phyloP scores from a whole-genome alignment of 2,329 filamentous ascomycete species.

The Diaporthe sp. region DNA sequence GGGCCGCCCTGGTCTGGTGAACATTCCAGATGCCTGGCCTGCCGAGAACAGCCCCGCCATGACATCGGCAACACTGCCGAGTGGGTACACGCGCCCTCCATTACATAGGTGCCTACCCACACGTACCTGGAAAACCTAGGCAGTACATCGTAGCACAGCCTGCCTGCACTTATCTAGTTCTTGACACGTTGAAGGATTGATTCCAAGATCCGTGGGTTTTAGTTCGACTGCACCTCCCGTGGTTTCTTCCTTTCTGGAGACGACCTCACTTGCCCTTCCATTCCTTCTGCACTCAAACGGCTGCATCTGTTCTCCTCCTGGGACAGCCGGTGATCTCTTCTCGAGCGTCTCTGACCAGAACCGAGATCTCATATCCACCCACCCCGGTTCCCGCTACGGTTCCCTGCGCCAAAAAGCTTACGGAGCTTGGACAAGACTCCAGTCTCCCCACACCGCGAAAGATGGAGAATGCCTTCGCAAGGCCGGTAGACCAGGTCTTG shows the following conservation, averaged over 20 bases:
- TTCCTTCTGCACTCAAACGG: slow-evolving; percentile 9
- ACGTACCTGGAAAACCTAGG: slow-evolving; percentile 20
- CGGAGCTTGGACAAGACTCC: slow-evolving; percentile 27
- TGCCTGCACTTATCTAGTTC: slow-evolving; percentile 20
- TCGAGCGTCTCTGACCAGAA: not conserved
- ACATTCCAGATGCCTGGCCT: slow-evolving; percentile 18
- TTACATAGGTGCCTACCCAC: slow-evolving; percentile 11
- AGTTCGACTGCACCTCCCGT: slow-evolving; percentile 1
- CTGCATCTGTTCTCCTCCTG: slow-evolving; percentile 8
- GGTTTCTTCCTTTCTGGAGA: not conserved
- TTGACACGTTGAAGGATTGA: slow-evolving; percentile 34
- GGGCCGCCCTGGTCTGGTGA: not conserved
- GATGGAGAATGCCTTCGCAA: slow-evolving; percentile 74
- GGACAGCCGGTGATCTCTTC: slow-evolving; percentile 5
- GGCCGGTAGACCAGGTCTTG: slow-evolving; percentile 68
- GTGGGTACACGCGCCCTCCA: not conserved
- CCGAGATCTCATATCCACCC: slow-evolving; percentile 14
- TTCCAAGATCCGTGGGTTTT: slow-evolving; percentile 15
- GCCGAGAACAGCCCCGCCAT: slow-evolving; percentile 10
- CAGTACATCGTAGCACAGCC: slow-evolving; percentile 24
- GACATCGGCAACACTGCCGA: slow-evolving; percentile 25
- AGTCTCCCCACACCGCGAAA: slow-evolving; percentile 27
- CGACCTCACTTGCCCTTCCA: not conserved
- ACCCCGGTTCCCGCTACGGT: slow-evolving; percentile 13
- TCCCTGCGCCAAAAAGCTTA: slow-evolving; percentile 15